phyloP scores from a whole-genome alignment of 352 stramenopile genomes.

The Phytopythium chamaehyphon region DNA sequence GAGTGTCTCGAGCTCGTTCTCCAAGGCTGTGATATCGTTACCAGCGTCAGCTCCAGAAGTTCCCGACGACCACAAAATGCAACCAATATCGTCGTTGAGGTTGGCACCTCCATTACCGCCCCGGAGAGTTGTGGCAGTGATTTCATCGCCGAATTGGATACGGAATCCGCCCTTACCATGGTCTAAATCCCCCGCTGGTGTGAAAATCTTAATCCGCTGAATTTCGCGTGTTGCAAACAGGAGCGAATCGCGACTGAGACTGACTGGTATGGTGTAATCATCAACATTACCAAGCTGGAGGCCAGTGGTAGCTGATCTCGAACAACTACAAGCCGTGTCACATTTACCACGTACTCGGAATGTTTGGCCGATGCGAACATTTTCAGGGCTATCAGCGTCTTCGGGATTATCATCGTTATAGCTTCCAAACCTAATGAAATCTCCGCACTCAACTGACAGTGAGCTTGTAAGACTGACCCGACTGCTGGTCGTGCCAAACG shows the following conservation, averaged over 20 bases:
- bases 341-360: slow-evolving; percentile 72
- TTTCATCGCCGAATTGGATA: slow-evolving; percentile 88
- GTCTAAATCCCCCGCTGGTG: slow-evolving; percentile 21
- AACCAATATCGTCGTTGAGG: slow-evolving; percentile 74
- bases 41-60: slow-evolving; percentile 23
- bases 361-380: slow-evolving; percentile 13
- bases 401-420: slow-evolving; percentile 12
- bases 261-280: slow-evolving; percentile 36
- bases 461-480: slow-evolving; percentile 24
- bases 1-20: slow-evolving; percentile 66
- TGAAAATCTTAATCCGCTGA: slow-evolving; percentile 54
- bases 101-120: slow-evolving; percentile 64
- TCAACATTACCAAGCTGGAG: slow-evolving; percentile 44
- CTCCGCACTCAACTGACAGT: slow-evolving; percentile 52
- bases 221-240: slow-evolving; percentile 58
- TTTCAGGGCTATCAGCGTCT: not conserved
- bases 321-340: slow-evolving; percentile 41
- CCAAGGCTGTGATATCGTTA: slow-evolving; percentile 45
- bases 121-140: slow-evolving; percentile 73
- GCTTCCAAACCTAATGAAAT: slow-evolving; percentile 63
- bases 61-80: slow-evolving; percentile 72
- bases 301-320: slow-evolving; percentile 12
- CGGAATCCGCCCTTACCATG: slow-evolving; percentile 84
- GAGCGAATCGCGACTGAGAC: slow-evolving; percentile 28
- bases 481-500: slow-evolving; percentile 19